A percentile compares a stretch with the other conserved stretches of the same genome.
These are phyloP conservation scores for Vitis rupestris DNA, from an alignment of 164 flowering plant species.

Conservation along the genomic window DNA sequence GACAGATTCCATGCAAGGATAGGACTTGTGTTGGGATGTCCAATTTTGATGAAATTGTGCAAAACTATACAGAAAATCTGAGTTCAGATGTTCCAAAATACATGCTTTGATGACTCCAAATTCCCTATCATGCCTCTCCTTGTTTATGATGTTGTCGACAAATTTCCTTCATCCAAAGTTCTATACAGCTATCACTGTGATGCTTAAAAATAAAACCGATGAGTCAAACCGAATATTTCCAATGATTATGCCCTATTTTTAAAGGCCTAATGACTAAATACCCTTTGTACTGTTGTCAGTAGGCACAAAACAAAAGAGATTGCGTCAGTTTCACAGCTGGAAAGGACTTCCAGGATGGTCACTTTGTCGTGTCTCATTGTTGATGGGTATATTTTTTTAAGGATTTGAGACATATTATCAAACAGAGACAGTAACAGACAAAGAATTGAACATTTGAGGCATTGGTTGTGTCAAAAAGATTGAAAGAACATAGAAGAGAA, in stretches of 20 bases:
- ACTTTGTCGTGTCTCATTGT: neutral
- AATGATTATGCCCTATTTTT: neutral
- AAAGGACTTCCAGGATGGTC: neutral
- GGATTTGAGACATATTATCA: neutral
- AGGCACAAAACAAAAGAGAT: too few relatives aligned
- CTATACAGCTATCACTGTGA: neutral
- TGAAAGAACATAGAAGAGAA: neutral
- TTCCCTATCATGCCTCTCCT: neutral
- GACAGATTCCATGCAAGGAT: too few relatives aligned
- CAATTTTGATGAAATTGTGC: too few relatives aligned
- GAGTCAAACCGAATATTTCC: neutral
- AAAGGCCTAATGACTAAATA: too few relatives aligned
- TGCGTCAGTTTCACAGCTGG: too few relatives aligned
- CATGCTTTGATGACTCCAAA: conserved; percentile 19
- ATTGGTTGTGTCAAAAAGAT: neutral
- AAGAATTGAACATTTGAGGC: neutral
- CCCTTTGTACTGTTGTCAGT: neutral
- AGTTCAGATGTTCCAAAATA: conserved; percentile 11
- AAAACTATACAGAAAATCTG: neutral
- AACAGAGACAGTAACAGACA: neutral
- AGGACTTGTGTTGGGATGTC: too few relatives aligned
- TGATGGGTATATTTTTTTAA: neutral
- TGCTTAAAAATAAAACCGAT: neutral
- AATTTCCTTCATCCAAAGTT: neutral
- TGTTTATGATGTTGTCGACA: conserved; percentile 6